Conservation (phyloP, 148 eudicot genomes). For the Beta vulgaris region DNA sequence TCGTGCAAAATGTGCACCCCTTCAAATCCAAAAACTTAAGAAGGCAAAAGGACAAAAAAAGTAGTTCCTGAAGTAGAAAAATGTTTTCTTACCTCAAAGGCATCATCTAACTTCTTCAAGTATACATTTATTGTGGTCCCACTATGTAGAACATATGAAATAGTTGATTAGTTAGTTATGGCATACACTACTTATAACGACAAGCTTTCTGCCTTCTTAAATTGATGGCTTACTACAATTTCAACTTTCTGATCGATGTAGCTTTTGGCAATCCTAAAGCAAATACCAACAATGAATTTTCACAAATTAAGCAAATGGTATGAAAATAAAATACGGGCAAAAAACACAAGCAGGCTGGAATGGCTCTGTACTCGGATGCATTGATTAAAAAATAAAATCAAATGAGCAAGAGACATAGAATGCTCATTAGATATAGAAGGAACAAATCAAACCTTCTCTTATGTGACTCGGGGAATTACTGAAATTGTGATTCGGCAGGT, state of each 20-base stretch:
- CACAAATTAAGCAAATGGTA: not conserved
- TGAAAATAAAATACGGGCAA: not conserved
- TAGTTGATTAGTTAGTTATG: constrained; percentile 3
- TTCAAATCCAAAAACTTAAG: not conserved
- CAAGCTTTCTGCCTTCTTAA: not conserved
- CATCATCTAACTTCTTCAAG: constrained; percentile 67
- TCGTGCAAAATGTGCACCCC: not conserved
- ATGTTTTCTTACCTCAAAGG: constrained; percentile 63
- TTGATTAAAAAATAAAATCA: not conserved
- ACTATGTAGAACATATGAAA: constrained; percentile 40
- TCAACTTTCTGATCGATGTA: constrained; percentile 78
- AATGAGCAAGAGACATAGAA: not conserved
- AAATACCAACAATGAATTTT: not conserved
- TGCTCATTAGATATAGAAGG: not conserved
- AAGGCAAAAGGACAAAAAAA: not conserved
- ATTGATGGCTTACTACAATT: constrained; percentile 55
- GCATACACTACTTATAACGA: constrained; percentile 10
- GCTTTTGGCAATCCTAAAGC: constrained; percentile 69
- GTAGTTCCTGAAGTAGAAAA: not conserved
- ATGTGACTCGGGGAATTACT: not conserved
- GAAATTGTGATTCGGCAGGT: not conserved
- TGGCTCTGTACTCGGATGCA: not conserved
- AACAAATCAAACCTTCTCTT: not conserved
- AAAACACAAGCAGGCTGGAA: not conserved
- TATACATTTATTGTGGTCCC: constrained; percentile 78